Conservation (phyloP, 2,329 filamentous ascomycete species). For the Macrophomina tecta region DNA sequence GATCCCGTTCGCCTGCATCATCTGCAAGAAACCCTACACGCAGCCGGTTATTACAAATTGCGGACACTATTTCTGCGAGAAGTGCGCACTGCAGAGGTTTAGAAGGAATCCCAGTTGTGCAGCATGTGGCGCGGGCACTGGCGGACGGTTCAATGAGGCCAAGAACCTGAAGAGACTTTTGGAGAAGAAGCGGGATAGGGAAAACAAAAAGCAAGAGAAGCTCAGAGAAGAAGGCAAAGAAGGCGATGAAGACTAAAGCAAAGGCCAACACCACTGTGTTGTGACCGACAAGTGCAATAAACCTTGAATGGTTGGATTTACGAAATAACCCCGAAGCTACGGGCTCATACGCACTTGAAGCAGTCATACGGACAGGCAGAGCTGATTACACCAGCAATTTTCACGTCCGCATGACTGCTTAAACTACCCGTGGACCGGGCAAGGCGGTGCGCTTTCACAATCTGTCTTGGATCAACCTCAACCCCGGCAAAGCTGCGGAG, state of each 20-base stretch:
- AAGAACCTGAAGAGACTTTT: conserved; percentile 82
- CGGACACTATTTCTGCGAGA: conserved; percentile 94
- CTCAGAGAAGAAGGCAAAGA: conserved; percentile 61
- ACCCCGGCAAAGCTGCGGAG: too few relatives aligned
- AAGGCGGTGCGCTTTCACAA: too few relatives aligned
- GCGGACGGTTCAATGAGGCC: conserved; percentile 87
- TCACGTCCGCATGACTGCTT: too few relatives aligned
- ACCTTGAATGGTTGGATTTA: too few relatives aligned
- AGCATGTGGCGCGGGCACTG: conserved; percentile 82
- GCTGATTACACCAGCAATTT: too few relatives aligned
- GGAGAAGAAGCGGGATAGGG: conserved; percentile 71
- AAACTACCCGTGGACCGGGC: too few relatives aligned
- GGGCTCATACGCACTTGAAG: too few relatives aligned
- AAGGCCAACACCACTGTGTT: conserved; percentile 26
- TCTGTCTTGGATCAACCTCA: too few relatives aligned
- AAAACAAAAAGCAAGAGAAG: conserved; percentile 62
- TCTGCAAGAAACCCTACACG: conserved; percentile 80
- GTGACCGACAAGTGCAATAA: too few relatives aligned
- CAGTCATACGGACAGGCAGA: too few relatives aligned
- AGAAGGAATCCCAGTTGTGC: conserved; percentile 86
- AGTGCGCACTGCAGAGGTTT: conserved; percentile 85
- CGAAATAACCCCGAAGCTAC: too few relatives aligned
- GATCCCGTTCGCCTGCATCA: conserved; percentile 88
- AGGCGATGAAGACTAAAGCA: conserved; percentile 53
- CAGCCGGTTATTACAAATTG: conserved; percentile 86